These are phyloP conservation scores for Metschnikowia colocasiae DNA, from an alignment of 805 yeast species.

Conservation along the genomic window DNA sequence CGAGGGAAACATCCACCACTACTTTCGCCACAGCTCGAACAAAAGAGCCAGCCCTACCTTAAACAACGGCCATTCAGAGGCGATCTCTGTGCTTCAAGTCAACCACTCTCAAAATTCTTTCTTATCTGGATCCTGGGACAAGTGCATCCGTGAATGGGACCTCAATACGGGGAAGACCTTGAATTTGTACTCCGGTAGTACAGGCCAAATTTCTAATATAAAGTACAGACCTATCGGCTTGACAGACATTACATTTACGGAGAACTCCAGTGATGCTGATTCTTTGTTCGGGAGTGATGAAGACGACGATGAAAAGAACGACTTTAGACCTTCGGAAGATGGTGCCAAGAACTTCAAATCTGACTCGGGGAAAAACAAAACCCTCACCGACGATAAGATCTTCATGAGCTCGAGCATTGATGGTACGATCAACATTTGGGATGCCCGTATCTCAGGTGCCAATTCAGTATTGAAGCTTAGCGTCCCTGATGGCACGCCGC, in stretches of 20 bases:
- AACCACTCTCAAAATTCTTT: conserved; percentile 60
- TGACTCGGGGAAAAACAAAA: conserved; percentile 20
- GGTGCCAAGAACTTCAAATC: conserved; percentile 14
- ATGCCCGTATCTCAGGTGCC: conserved; percentile 45
- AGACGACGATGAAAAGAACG: conserved; percentile 22
- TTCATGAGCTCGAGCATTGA: conserved; percentile 81
- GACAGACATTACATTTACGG: conserved; percentile 35
- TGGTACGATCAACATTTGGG: conserved; percentile 83
- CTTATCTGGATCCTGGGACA: conserved; percentile 91
- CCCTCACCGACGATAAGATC: conserved; percentile 39
- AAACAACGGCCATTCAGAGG: conserved; percentile 54
- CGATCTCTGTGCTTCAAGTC: conserved; percentile 69
- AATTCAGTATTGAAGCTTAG: conserved; percentile 46
- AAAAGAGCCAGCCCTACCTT: conserved; percentile 20
- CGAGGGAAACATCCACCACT: conserved; percentile 80
- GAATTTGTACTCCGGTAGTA: conserved; percentile 49
- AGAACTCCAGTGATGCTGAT: conserved; percentile 37
- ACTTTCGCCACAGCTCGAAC: conserved; percentile 46
- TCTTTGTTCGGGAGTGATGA: conserved; percentile 48
- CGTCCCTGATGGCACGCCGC: conserved; percentile 69
- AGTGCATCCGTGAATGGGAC: conserved; percentile 78
- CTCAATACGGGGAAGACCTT: conserved; percentile 61
- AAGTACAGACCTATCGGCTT: conserved; percentile 65
- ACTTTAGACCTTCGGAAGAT: background rate
- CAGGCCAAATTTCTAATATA: conserved; percentile 77